These are phyloP conservation scores for Mariannaea sp. DNA, from an alignment of 2,329 filamentous ascomycete species.

Conservation along the genomic window DNA sequence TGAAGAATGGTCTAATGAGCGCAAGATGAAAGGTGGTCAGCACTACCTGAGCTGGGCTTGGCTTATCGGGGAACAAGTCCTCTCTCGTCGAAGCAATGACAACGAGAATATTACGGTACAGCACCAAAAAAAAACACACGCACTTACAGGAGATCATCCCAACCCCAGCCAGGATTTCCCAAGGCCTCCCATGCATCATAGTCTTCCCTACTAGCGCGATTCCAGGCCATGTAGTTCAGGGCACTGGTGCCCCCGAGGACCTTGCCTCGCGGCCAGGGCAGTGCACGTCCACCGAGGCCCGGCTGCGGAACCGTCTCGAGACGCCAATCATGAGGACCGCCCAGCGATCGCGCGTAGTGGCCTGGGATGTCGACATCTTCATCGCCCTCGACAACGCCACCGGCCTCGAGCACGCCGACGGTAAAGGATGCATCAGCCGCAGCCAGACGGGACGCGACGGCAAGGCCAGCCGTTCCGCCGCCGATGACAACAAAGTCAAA, in stretches of 20 bases:
- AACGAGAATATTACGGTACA: too few relatives aligned
- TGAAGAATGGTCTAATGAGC: conserved; percentile 55
- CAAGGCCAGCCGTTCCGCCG: conserved; percentile 60
- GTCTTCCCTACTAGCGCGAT: conserved; percentile 52
- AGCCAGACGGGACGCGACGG: conserved; percentile 53
- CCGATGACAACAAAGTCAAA: conserved; percentile 53
- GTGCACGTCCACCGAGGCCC: conserved; percentile 44
- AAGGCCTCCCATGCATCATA: conserved; percentile 62
- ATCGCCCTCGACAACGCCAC: conserved; percentile 37
- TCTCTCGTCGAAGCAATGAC: too few relatives aligned
- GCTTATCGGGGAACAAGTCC: too few relatives aligned
- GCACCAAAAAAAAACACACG: background rate
- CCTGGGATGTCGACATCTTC: conserved; percentile 48
- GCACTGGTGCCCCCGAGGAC: conserved; percentile 67
- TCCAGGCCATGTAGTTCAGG: conserved; percentile 63
- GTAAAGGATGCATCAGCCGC: conserved; percentile 42
- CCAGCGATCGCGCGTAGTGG: conserved; percentile 43
- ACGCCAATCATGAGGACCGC: conserved; percentile 48
- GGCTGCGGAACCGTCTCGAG: conserved; percentile 47
- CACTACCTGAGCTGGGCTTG: too few relatives aligned
- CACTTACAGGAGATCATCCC: conserved; percentile 48
- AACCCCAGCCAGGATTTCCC: conserved; percentile 64
- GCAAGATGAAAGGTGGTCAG: conserved; percentile 9
- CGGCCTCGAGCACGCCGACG: conserved; percentile 42
- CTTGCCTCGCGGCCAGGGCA: conserved; percentile 51